Evolutionary conservation across 1,284 basidiomycete genomes (phyloP).

Genomic region (Meira nashicola): DNA sequence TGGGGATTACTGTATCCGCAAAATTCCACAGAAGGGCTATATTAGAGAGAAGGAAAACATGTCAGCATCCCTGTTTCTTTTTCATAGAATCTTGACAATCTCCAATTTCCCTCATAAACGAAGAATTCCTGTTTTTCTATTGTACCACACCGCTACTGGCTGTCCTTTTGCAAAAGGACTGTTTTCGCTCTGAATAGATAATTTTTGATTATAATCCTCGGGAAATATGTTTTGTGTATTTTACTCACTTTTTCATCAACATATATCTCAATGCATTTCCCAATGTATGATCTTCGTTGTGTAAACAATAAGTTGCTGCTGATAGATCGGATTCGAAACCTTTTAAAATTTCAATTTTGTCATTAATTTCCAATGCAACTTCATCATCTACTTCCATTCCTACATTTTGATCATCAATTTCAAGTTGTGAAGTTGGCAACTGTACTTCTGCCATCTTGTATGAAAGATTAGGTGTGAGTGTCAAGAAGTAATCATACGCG

Average conservation of each 20-base stretch:
- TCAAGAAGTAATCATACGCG: too few relatives aligned
- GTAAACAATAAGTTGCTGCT: constrained; percentile 83
- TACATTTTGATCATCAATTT: neutral
- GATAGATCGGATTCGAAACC: constrained; percentile 77
- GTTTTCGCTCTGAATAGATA: constrained; percentile 10
- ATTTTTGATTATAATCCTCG: constrained; percentile 10
- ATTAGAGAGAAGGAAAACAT: constrained; percentile 53
- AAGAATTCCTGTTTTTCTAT: constrained; percentile 53
- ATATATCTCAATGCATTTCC: constrained; percentile 94
- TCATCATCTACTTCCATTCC: constrained; percentile 9
- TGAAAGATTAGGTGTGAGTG: too few relatives aligned
- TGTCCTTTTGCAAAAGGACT: constrained; percentile 10
- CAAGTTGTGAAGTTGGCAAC: neutral
- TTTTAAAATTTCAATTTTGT: constrained; percentile 33
- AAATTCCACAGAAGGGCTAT: constrained; percentile 97
- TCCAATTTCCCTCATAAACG: constrained; percentile 45
- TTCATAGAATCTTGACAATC: neutral
- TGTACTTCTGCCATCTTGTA: constrained; percentile 1
- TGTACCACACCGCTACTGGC: constrained; percentile 38
- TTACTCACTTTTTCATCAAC: constrained; percentile 92
- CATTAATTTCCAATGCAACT: neutral
- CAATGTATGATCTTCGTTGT: constrained; percentile 90
- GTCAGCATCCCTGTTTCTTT: neutral
- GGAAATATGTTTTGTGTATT: constrained; percentile 17
- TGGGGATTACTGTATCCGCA: constrained; percentile 96